These are phyloP conservation scores for Backusella sp. DNA, from an alignment of 192 early-diverging fungal genomes.

Conservation along the genomic window DNA sequence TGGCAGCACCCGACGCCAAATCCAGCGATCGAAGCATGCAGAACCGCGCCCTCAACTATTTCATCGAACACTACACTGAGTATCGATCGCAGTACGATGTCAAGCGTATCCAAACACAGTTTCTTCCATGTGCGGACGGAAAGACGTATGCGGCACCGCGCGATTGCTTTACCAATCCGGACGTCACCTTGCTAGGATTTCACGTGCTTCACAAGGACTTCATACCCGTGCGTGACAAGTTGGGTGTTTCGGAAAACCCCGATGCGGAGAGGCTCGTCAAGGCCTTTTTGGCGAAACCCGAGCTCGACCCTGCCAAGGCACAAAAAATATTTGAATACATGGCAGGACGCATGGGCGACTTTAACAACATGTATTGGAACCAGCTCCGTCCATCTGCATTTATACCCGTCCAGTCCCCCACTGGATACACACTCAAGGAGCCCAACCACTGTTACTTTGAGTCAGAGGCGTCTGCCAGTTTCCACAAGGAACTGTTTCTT, in stretches of 20 bases:
- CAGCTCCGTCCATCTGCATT: constrained; percentile 51
- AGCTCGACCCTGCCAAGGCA: constrained; percentile 25
- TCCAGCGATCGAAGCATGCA: constrained; percentile 29
- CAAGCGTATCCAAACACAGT: constrained; percentile 43
- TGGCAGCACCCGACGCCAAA: constrained; percentile 36
- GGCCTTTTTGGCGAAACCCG: constrained; percentile 34
- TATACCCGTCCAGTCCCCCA: constrained; percentile 55
- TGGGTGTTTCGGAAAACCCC: constrained; percentile 69
- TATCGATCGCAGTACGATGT: constrained; percentile 58
- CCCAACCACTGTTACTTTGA: constrained; percentile 56
- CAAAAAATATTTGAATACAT: constrained; percentile 66
- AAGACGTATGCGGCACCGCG: constrained; percentile 49
- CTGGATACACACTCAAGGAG: constrained; percentile 42
- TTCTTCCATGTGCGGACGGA: constrained; percentile 56
- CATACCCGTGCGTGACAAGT: constrained; percentile 47
- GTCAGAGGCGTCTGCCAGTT: constrained; percentile 39
- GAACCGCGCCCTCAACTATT: constrained; percentile 59
- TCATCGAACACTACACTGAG: constrained; percentile 63
- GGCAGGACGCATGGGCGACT: constrained; percentile 58
- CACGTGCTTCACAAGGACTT: constrained; percentile 58
- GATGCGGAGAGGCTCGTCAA: constrained; percentile 34
- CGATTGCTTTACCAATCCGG: constrained; percentile 64
- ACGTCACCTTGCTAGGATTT: constrained; percentile 64
- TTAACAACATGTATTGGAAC: constrained; percentile 54
- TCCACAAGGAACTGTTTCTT: constrained; percentile 50